A percentile compares a stretch with the other conserved stretches of the same genome.
Conservation (phyloP, 306 rosid genomes). For the Quercus robur region DNA sequence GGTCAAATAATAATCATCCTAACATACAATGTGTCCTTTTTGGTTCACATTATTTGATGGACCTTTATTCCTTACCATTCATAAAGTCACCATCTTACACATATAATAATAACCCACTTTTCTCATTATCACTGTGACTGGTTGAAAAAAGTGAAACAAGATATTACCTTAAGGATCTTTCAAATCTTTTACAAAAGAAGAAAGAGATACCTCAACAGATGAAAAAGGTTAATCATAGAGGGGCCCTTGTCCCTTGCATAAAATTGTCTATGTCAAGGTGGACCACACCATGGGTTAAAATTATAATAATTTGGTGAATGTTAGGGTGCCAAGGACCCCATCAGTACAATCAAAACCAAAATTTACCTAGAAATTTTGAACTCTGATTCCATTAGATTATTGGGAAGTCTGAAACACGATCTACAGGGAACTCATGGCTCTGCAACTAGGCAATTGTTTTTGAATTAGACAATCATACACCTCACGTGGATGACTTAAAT, state of each 20-base stretch:
- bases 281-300: conserved; percentile 33
- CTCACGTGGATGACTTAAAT: background rate
- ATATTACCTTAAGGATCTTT: background rate
- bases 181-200: background rate
- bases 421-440: conserved; percentile 1
- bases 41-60: too few species aligned
- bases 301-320: conserved; percentile 17
- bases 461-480: background rate
- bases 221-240: background rate
- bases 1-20: too few species aligned
- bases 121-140: background rate
- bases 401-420: too few species aligned
- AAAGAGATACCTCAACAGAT: background rate
- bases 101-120: too few species aligned
- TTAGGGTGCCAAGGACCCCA: conserved; percentile 24
- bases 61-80: too few species aligned
- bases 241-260: too few species aligned
- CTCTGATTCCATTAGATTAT: too few species aligned
- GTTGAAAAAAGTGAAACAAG: background rate
- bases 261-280: background rate
- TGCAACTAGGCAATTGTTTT: conserved; percentile 23
- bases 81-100: too few species aligned
- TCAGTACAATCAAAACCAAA: background rate
- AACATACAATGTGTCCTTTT: too few species aligned
- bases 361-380: too few species aligned